phyloP scores from a whole-genome alignment of 2,329 filamentous ascomycete genomes.

The Fusarium sp. region DNA sequence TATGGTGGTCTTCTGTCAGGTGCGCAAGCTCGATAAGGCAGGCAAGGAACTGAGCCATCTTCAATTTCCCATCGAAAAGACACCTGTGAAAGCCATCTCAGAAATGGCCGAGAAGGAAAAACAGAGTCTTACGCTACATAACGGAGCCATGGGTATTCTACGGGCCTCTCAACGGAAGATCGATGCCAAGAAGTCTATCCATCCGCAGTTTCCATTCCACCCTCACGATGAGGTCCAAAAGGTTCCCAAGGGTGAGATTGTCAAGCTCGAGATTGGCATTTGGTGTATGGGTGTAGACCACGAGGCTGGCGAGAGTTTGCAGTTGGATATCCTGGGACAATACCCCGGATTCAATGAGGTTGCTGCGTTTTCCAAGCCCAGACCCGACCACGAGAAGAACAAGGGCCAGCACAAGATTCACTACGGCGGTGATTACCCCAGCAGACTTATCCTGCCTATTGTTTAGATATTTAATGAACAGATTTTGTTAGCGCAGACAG shows the following conservation, averaged over 20 bases:
- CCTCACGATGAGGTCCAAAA: conserved; percentile 19
- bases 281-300: conserved; percentile 27
- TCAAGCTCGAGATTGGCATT: conserved; percentile 23
- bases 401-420: conserved; percentile 30
- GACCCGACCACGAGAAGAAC: conserved; percentile 14
- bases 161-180: conserved; percentile 20
- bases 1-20: conserved; percentile 17
- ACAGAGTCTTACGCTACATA: conserved; percentile 16
- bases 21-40: conserved; percentile 15
- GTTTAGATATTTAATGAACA: neutral
- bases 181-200: neutral
- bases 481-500: neutral
- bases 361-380: conserved; percentile 21
- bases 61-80: conserved; percentile 19
- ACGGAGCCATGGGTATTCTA: conserved; percentile 15
- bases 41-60: conserved; percentile 22
- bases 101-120: conserved; percentile 16
- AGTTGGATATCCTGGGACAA: conserved; percentile 17
- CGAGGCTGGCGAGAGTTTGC: neutral
- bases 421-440: conserved; percentile 31
- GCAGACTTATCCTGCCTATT: conserved; percentile 37
- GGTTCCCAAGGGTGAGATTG: conserved; percentile 15
- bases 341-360: conserved; percentile 14
- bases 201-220: conserved; percentile 19
- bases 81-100: conserved; percentile 1